Conservation (phyloP, 2,329 filamentous ascomycete genomes). For the Arthrinium puccinioides region DNA sequence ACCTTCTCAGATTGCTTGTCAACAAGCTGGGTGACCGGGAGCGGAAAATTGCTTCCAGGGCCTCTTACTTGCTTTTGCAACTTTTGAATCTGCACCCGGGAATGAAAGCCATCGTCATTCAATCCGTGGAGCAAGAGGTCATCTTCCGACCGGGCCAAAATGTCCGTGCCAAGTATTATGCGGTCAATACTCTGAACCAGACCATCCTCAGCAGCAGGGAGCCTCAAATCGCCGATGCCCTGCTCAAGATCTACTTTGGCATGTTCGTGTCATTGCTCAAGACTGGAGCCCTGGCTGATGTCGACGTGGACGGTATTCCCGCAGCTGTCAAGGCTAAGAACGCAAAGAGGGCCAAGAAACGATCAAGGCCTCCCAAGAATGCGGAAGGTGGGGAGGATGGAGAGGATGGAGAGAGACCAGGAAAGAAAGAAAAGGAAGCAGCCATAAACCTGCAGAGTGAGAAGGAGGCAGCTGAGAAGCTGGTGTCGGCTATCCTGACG, state of each 20-base stretch:
- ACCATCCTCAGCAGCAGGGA: slow-evolving; percentile 85
- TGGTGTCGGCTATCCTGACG: slow-evolving; percentile 84
- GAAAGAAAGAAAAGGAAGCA: slow-evolving; percentile 29
- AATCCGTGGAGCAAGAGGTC: slow-evolving; percentile 78
- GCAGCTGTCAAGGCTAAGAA: slow-evolving; percentile 26
- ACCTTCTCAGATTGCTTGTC: slow-evolving; percentile 80
- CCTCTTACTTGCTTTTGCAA: slow-evolving; percentile 90
- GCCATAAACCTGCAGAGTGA: slow-evolving; percentile 29
- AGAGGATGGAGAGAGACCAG: slow-evolving; percentile 39
- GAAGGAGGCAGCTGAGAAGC: slow-evolving; percentile 77
- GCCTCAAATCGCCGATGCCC: slow-evolving; percentile 67
- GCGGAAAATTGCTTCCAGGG: slow-evolving; percentile 88
- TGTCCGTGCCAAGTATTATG: slow-evolving; percentile 87
- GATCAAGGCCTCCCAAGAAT: slow-evolving; percentile 22
- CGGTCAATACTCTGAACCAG: slow-evolving; percentile 93
- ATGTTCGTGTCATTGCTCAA: slow-evolving; percentile 81
- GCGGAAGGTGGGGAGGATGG: slow-evolving; percentile 25
- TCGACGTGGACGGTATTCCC: slow-evolving; percentile 31
- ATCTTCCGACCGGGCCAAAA: slow-evolving; percentile 83
- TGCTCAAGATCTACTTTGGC: slow-evolving; percentile 88
- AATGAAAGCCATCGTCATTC: slow-evolving; percentile 88
- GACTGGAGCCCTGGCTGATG: slow-evolving; percentile 34
- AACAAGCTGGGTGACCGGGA: slow-evolving; percentile 96
- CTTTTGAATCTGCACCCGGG: slow-evolving; percentile 80
- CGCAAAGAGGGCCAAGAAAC: slow-evolving; percentile 47